A percentile compares a stretch with the other conserved stretches of the same genome.
Conservation (phyloP, 2,329 filamentous ascomycete species). For the Colletotrichum lentis region DNA sequence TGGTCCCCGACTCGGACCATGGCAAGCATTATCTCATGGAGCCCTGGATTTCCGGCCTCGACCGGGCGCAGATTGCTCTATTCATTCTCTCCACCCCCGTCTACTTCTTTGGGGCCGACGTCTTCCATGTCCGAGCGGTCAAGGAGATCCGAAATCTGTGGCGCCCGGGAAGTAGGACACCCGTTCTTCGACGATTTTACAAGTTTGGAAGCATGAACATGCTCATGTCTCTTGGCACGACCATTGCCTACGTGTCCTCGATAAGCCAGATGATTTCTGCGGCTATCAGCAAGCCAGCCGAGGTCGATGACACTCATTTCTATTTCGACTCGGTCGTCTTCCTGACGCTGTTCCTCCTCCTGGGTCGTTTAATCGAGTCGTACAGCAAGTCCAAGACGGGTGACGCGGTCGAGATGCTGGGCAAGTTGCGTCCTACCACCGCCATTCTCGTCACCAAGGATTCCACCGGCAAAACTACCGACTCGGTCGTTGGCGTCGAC, state of each 20-base stretch:
- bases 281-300: conserved; percentile 51
- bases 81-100: conserved; percentile 85
- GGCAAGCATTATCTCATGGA: conserved; percentile 73
- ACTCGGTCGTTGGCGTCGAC: conserved; percentile 64
- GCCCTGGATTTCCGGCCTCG: conserved; percentile 76
- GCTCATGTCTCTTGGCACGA: conserved; percentile 87
- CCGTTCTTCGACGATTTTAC: conserved; percentile 79
- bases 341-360: conserved; percentile 84
- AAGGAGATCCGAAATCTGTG: conserved; percentile 83
- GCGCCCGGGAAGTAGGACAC: conserved; percentile 76
- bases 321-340: conserved; percentile 97
- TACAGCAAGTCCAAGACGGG: conserved; percentile 93
- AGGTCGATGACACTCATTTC: conserved; percentile 61
- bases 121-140: conserved; percentile 81
- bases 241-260: conserved; percentile 86
- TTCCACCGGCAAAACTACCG: conserved; percentile 48
- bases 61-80: conserved; percentile 78
- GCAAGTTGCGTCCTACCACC: conserved; percentile 78
- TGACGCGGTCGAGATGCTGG: conserved; percentile 82
- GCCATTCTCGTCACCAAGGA: conserved; percentile 71
- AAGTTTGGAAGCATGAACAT: conserved; percentile 98
- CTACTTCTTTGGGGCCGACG: conserved; percentile 85
- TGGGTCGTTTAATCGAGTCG: conserved; percentile 78
- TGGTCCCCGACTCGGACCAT: conserved; percentile 68
- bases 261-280: conserved; percentile 76